Evolutionary conservation across 345 rosid species (phyloP).

Genomic region (Carallia brachiata): DNA sequence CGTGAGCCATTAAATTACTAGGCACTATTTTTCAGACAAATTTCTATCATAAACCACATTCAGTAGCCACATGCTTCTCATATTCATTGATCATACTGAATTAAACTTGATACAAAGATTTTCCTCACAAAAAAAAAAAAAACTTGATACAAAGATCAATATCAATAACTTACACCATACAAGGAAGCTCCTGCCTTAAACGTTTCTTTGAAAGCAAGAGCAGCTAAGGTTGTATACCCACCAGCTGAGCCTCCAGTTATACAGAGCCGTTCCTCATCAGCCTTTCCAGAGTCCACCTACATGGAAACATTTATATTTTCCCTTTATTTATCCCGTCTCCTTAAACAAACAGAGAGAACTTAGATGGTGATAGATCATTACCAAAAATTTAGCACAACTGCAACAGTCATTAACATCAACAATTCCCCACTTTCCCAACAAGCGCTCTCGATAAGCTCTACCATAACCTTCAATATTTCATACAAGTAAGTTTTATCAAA

Average conservation of each 20-base stretch:
- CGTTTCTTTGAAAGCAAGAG: conserved; percentile 81
- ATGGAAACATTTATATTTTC: conserved; percentile 22
- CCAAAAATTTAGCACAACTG: conserved; percentile 89
- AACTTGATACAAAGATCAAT: neutral
- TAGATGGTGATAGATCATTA: conserved; percentile 24
- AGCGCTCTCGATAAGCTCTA: conserved; percentile 87
- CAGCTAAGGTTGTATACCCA: conserved; percentile 91
- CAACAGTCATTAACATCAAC: conserved; percentile 97
- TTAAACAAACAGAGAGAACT: neutral
- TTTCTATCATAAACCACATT: neutral
- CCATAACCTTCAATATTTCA: conserved; percentile 69
- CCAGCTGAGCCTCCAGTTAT: conserved; percentile 99
- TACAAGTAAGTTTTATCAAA: neutral
- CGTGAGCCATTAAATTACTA: neutral
- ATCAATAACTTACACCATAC: conserved; percentile 64
- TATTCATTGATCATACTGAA: neutral
- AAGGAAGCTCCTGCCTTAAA: conserved; percentile 96
- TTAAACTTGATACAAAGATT: neutral
- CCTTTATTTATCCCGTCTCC: neutral
- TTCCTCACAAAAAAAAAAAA: too few species aligned
- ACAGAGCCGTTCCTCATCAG: conserved; percentile 68
- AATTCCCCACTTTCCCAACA: conserved; percentile 75
- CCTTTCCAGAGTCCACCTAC: conserved; percentile 76
- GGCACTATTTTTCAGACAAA: neutral
- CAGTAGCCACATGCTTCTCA: conserved; percentile 8